phyloP scores from a whole-genome alignment of 164 flowering plant genomes.

The Brasenia schreberi region DNA sequence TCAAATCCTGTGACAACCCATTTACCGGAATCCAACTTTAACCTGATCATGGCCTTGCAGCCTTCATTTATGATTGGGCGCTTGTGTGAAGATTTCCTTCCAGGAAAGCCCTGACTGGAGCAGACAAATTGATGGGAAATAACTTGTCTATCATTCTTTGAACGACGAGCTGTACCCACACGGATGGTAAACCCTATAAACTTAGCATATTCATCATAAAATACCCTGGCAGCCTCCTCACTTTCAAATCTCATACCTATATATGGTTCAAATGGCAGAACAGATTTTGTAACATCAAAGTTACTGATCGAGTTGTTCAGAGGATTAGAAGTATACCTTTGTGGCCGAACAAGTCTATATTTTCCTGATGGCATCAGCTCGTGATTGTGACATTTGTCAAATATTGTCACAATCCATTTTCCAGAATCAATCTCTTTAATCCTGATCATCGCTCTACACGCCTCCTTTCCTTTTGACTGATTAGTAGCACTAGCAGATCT shows the following conservation, averaged over 20 bases:
- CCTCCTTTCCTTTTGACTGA: background rate
- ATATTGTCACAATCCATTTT: slow-evolving; percentile 4
- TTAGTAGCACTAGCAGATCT: background rate
- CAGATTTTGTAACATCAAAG: too few species aligned
- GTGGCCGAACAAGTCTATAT: slow-evolving; percentile 6
- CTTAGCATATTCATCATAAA: slow-evolving; percentile 8
- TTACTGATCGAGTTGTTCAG: too few species aligned
- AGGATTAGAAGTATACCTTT: background rate
- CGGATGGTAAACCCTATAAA: slow-evolving; percentile 5
- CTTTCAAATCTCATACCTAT: slow-evolving; percentile 8
- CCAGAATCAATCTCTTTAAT: slow-evolving; percentile 7
- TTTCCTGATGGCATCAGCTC: slow-evolving; percentile 4
- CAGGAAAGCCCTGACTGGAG: slow-evolving; percentile 5
- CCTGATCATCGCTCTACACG: slow-evolving; percentile 7
- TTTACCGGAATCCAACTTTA: slow-evolving; percentile 8
- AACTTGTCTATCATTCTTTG: slow-evolving; percentile 4
- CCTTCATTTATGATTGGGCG: slow-evolving; percentile 2
- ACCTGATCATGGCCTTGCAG: slow-evolving; percentile 8
- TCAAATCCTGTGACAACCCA: slow-evolving; percentile 4
- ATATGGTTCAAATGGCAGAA: slow-evolving; percentile 2
- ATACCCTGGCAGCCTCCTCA: slow-evolving; percentile 5
- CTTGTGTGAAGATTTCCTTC: background rate
- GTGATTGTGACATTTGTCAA: slow-evolving; percentile 7
- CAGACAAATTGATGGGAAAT: slow-evolving; percentile 7
- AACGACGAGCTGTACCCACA: background rate